Conservation (phyloP, 2,329 filamentous ascomycete species). For the Pyrenophora seminiperda region DNA sequence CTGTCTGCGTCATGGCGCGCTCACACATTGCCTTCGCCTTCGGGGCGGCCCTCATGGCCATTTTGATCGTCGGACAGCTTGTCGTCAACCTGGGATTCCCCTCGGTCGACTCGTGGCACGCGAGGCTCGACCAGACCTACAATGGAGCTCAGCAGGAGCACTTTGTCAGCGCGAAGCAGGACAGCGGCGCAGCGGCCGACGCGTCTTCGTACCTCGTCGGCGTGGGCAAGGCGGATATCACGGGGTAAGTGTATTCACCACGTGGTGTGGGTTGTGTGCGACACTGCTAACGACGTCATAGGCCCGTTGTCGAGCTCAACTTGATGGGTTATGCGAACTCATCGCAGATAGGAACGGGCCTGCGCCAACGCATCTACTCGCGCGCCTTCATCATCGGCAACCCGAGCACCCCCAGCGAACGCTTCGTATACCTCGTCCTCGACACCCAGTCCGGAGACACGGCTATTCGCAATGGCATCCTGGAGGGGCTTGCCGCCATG, state of each 20-base stretch:
- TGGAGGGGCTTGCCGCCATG: constrained; percentile 71
- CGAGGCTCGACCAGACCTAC: constrained; percentile 30
- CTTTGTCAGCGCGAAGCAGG: constrained; percentile 37
- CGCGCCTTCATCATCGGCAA: constrained; percentile 86
- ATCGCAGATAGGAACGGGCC: constrained; percentile 79
- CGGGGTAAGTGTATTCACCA: constrained; percentile 56
- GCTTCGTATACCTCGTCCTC: constrained; percentile 85
- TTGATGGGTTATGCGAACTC: constrained; percentile 90
- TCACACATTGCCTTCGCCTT: constrained; percentile 47
- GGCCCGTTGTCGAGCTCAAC: constrained; percentile 86
- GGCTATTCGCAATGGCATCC: constrained; percentile 82
- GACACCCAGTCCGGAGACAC: constrained; percentile 90
- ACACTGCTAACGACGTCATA: constrained; percentile 35
- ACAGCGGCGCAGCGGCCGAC: constrained; percentile 36
- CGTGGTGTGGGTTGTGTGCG: too few species aligned
- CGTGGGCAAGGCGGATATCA: constrained; percentile 74
- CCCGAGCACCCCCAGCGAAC: constrained; percentile 66
- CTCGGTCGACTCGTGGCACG: constrained; percentile 46
- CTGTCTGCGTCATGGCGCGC: constrained; percentile 45
- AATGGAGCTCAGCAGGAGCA: constrained; percentile 31
- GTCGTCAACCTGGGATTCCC: constrained; percentile 44
- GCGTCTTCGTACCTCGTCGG: constrained; percentile 65
- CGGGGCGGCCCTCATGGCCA: constrained; percentile 41
- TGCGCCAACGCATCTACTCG: constrained; percentile 86
- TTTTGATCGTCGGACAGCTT: constrained; percentile 45